phyloP scores from a whole-genome alignment of 306 rosid genomes.

The Prunus salicina region DNA sequence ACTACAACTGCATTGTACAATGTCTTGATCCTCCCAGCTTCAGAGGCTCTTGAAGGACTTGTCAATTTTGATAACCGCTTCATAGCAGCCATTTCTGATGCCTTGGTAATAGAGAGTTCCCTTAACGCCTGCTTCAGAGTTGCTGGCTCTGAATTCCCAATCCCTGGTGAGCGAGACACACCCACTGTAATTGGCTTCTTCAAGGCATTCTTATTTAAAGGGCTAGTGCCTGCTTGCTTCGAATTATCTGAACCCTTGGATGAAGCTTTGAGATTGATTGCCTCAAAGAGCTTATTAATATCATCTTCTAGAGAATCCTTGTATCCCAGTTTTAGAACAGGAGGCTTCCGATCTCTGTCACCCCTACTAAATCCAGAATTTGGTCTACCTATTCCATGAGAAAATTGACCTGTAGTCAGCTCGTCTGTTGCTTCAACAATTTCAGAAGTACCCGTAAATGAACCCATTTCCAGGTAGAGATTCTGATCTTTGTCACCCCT shows the following conservation, averaged over 20 bases:
- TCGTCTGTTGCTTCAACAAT: slow-evolving; percentile 89
- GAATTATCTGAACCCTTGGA: slow-evolving; percentile 51
- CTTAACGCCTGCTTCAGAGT: slow-evolving; percentile 90
- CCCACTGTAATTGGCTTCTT: slow-evolving; percentile 74
- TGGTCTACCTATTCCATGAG: slow-evolving; percentile 16
- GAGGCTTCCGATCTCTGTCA: slow-evolving; percentile 46
- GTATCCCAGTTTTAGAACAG: slow-evolving; percentile 52
- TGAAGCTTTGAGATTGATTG: slow-evolving; percentile 55
- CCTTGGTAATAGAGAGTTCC: slow-evolving; percentile 88
- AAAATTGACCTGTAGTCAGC: slow-evolving; percentile 41
- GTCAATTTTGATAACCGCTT: slow-evolving; percentile 75
- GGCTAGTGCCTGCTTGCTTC: slow-evolving; percentile 48
- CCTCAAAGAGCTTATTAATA: slow-evolving; percentile 71
- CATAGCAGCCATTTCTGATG: slow-evolving; percentile 96
- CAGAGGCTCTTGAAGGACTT: slow-evolving; percentile 65
- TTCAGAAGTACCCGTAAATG: slow-evolving; percentile 76
- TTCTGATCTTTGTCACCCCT: slow-evolving; percentile 4
- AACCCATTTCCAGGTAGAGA: slow-evolving; percentile 53
- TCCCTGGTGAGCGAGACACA: slow-evolving; percentile 60
- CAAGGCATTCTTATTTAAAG: slow-evolving; percentile 53
- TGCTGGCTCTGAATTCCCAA: slow-evolving; percentile 61
- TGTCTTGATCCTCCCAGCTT: slow-evolving; percentile 88
- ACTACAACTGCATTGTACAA: slow-evolving; percentile 72
- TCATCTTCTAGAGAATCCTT: slow-evolving; percentile 69
- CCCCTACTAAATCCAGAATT: slow-evolving; percentile 23